phyloP scores from a whole-genome alignment of 2,329 filamentous ascomycete genomes.

The Aciculosporium take region DNA sequence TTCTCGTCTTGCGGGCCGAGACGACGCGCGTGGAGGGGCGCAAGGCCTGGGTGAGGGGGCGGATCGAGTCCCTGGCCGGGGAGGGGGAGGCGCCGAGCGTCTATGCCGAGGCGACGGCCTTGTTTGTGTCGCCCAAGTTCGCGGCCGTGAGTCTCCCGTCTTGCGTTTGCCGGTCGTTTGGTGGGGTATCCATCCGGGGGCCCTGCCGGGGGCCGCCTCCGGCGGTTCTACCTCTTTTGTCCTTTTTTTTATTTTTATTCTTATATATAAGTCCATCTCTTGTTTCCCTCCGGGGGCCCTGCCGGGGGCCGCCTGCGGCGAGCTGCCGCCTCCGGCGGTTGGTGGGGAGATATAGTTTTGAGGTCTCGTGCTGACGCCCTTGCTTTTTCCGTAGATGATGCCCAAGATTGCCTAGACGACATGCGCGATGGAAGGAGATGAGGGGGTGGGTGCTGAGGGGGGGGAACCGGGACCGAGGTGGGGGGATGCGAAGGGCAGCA shows the following conservation, averaged over 20 bases:
- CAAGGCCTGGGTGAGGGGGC: constrained; percentile 87
- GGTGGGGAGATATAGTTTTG: neutral
- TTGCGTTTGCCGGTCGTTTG: too few species aligned
- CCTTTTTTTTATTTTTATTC: too few species aligned
- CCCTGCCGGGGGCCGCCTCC: too few species aligned
- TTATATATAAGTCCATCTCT: too few species aligned
- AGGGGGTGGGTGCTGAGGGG: too few species aligned
- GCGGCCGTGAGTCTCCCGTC: constrained; percentile 56
- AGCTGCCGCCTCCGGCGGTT: too few species aligned
- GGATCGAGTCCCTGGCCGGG: constrained; percentile 62
- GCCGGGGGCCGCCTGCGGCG: too few species aligned
- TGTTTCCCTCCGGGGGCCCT: too few species aligned
- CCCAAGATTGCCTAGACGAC: neutral
- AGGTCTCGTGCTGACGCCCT: neutral
- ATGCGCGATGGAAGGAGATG: too few species aligned
- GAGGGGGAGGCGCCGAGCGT: constrained; percentile 47
- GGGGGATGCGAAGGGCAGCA: too few species aligned
- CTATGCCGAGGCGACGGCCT: constrained; percentile 66
- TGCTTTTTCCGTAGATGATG: neutral
- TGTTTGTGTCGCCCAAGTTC: constrained; percentile 81
- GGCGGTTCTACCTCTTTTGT: too few species aligned
- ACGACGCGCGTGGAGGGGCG: constrained; percentile 80
- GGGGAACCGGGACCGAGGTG: neutral
- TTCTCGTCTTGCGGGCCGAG: constrained; percentile 62
- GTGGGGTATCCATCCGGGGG: too few species aligned